Conservation (phyloP, 1,139 yeast genomes). For the Taiozyma sp. region DNA sequence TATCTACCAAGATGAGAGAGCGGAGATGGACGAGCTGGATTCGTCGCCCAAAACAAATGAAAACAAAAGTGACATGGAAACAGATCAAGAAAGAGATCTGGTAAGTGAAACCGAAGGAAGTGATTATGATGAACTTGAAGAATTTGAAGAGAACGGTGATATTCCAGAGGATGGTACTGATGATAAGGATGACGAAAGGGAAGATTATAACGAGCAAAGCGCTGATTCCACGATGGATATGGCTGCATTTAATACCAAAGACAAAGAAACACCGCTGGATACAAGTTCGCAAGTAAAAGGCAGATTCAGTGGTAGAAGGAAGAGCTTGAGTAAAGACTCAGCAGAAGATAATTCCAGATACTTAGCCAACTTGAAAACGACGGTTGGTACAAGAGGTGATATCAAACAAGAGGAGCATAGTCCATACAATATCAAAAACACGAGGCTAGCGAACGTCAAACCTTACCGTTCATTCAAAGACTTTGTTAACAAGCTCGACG, state of each 20-base stretch:
- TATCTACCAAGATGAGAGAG: not conserved
- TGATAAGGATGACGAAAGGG: not conserved
- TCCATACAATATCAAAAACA: conserved; percentile 11
- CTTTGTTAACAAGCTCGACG: conserved; percentile 5
- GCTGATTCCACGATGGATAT: not conserved
- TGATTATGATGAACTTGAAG: not conserved
- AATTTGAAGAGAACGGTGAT: not conserved
- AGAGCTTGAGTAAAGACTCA: not conserved
- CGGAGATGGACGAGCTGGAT: not conserved
- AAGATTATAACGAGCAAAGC: not conserved
- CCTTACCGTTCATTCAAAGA: conserved; percentile 13
- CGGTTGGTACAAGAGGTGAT: conserved; percentile 1
- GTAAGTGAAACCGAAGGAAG: conserved; percentile 1
- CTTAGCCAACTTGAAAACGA: not conserved
- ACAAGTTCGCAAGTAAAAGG: not conserved
- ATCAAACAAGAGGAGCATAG: conserved; percentile 14
- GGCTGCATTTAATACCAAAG: not conserved
- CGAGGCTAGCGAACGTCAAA: conserved; percentile 3
- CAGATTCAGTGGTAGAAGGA: not conserved
- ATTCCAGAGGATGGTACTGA: not conserved
- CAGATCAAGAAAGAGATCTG: not conserved
- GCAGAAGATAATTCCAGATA: not conserved
- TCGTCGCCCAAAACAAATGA: not conserved
- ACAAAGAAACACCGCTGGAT: not conserved
- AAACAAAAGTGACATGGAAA: not conserved